Evolutionary conservation across 129 eudicot species (phyloP).

Genomic region (Flaveria robusta): DNA sequence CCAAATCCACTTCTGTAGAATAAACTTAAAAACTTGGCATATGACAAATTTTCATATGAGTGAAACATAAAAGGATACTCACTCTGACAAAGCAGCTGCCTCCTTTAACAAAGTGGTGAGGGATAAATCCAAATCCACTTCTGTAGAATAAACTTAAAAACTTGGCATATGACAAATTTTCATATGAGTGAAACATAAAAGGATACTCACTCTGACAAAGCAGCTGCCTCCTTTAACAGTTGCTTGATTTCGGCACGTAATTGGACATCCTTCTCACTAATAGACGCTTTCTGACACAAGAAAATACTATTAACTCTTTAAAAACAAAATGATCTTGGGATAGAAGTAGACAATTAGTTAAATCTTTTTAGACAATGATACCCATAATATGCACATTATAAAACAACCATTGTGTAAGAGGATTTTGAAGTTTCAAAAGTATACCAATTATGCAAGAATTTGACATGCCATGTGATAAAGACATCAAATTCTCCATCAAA

Average conservation of each 20-base stretch:
- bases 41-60: background rate
- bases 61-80: slow-evolving; percentile 37
- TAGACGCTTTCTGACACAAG: slow-evolving; percentile 51
- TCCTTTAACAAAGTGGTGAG: slow-evolving; percentile 62
- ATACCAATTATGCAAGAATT: slow-evolving; percentile 11
- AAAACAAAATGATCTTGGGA: slow-evolving; percentile 1
- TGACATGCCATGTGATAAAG: background rate
- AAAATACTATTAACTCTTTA: slow-evolving; percentile 3
- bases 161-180: background rate
- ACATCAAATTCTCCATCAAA: slow-evolving; percentile 5
- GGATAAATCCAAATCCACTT: slow-evolving; percentile 12
- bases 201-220: slow-evolving; percentile 68
- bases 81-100: slow-evolving; percentile 72
- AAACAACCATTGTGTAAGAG: background rate
- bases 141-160: background rate
- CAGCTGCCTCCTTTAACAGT: slow-evolving; percentile 66
- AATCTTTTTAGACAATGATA: background rate
- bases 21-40: background rate
- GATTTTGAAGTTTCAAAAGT: background rate
- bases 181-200: slow-evolving; percentile 15
- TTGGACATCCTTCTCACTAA: slow-evolving; percentile 40
- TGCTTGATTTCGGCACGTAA: slow-evolving; percentile 77
- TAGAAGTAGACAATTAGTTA: background rate
- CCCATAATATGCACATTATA: slow-evolving; percentile 1
- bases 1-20: slow-evolving; percentile 8